Evolutionary conservation across 2,329 filamentous ascomycete species (phyloP).

Genomic region (Alternaria consortialis): DNA sequence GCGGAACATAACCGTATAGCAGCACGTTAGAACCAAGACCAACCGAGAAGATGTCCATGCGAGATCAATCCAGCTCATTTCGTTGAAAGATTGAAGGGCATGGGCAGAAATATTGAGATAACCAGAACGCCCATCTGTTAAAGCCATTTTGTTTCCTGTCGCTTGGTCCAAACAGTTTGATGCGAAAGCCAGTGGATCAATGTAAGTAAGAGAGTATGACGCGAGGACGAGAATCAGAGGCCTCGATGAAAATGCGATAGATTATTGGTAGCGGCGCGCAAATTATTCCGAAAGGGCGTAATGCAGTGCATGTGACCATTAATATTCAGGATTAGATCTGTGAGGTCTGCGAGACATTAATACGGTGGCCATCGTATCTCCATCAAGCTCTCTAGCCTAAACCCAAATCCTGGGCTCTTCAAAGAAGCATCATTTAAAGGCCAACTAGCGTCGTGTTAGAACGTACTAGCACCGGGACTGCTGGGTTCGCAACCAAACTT

Average conservation of each 20-base stretch:
- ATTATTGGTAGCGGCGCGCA: background rate
- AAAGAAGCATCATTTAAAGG: background rate
- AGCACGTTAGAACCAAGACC: too few species aligned
- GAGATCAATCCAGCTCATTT: too few species aligned
- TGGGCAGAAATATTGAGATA: background rate
- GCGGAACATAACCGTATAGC: too few species aligned
- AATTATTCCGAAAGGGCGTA: background rate
- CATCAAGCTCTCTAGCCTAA: background rate
- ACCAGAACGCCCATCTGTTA: background rate
- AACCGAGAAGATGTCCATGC: background rate
- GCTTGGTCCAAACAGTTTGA: background rate
- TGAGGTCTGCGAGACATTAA: background rate
- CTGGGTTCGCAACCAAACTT: background rate
- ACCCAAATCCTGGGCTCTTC: too few species aligned
- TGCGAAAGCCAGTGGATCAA: background rate
- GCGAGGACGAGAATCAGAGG: background rate
- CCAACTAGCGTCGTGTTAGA: background rate
- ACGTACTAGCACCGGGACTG: background rate
- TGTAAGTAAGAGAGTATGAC: background rate
- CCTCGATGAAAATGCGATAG: background rate
- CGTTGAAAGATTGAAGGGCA: too few species aligned
- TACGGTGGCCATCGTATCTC: background rate
- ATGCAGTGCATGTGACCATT: background rate
- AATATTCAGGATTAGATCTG: background rate
- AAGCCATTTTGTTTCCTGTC: background rate